Percentiles rank a stretch among this genome's conserved stretches.
phyloP scores from a whole-genome alignment of 2,329 filamentous ascomycete genomes.

The Diaporthe helianthi region DNA sequence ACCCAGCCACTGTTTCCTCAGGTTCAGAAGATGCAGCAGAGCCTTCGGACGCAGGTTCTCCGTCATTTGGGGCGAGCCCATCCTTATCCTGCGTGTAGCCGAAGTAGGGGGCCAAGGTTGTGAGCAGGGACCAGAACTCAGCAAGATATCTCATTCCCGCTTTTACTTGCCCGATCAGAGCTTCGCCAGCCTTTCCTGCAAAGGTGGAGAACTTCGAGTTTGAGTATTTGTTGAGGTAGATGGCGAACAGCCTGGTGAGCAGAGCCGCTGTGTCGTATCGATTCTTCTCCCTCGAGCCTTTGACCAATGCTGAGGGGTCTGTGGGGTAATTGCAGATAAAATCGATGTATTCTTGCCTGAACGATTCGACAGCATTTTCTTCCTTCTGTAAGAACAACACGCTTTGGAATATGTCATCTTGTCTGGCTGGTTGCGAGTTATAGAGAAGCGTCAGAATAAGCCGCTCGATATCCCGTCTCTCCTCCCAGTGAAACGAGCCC shows the following conservation, averaged over 20 bases:
- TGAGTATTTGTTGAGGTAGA: constrained; percentile 14
- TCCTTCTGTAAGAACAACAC: constrained; percentile 5
- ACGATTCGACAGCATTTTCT: neutral
- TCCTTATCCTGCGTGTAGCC: neutral
- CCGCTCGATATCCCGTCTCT: constrained; percentile 23
- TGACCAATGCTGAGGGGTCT: neutral
- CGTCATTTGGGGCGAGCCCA: neutral
- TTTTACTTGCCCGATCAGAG: neutral
- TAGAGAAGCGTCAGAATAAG: constrained; percentile 35
- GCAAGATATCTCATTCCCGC: neutral
- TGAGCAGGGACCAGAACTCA: constrained; percentile 25
- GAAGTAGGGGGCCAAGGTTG: constrained; percentile 19
- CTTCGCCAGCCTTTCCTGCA: constrained; percentile 29
- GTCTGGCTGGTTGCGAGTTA: constrained; percentile 9
- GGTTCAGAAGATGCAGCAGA: constrained; percentile 47
- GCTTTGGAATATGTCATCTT: constrained; percentile 16
- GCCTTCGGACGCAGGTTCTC: constrained; percentile 35
- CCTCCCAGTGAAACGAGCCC: constrained; percentile 34
- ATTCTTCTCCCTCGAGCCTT: neutral
- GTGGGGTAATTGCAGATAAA: neutral
- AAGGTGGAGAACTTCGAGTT: neutral
- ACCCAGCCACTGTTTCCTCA: constrained; percentile 48
- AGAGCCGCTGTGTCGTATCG: neutral
- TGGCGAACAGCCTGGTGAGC: constrained; percentile 28
- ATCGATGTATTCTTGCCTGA: constrained; percentile 1